phyloP scores from a whole-genome alignment of 192 early-diverging fungal species.

The Entomortierella beljakovae region DNA sequence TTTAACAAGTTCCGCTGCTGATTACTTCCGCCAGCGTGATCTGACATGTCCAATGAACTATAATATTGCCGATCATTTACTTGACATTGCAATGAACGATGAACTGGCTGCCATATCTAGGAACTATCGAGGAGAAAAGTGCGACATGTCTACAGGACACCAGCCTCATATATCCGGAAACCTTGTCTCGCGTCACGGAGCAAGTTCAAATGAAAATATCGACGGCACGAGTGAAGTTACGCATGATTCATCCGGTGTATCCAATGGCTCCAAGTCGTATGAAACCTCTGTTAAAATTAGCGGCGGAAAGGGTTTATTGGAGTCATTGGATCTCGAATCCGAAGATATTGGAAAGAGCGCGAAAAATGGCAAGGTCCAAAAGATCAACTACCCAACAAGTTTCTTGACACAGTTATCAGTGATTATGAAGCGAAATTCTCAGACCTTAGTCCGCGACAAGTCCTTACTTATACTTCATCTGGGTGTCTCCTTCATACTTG shows the following conservation, averaged over 20 bases:
- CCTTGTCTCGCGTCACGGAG: slow-evolving; percentile 6
- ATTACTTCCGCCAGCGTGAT: slow-evolving; percentile 51
- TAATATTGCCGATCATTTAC: slow-evolving; percentile 55
- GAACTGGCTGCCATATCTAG: slow-evolving; percentile 7
- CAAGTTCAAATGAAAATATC: not conserved
- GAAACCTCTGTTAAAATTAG: slow-evolving; percentile 21
- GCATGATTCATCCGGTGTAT: not conserved
- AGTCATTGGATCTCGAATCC: no score
- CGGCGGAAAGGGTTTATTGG: no score
- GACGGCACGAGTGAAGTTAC: not conserved
- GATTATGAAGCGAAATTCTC: slow-evolving; percentile 59
- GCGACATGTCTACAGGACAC: not conserved
- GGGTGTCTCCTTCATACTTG: slow-evolving; percentile 62
- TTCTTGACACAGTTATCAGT: slow-evolving; percentile 65
- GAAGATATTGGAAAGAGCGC: no score
- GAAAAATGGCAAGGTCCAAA: not conserved
- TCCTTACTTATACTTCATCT: slow-evolving; percentile 67
- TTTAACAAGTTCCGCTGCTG: slow-evolving; percentile 28
- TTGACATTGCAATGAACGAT: slow-evolving; percentile 43
- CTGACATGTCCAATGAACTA: slow-evolving; percentile 47
- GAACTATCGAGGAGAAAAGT: slow-evolving; percentile 16
- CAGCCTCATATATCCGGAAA: slow-evolving; percentile 4
- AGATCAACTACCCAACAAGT: slow-evolving; percentile 45
- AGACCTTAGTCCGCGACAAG: slow-evolving; percentile 58
- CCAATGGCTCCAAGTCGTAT: not conserved